phyloP scores from a whole-genome alignment of 768 basidiomycete species.

The Butyriboletus loyo region DNA sequence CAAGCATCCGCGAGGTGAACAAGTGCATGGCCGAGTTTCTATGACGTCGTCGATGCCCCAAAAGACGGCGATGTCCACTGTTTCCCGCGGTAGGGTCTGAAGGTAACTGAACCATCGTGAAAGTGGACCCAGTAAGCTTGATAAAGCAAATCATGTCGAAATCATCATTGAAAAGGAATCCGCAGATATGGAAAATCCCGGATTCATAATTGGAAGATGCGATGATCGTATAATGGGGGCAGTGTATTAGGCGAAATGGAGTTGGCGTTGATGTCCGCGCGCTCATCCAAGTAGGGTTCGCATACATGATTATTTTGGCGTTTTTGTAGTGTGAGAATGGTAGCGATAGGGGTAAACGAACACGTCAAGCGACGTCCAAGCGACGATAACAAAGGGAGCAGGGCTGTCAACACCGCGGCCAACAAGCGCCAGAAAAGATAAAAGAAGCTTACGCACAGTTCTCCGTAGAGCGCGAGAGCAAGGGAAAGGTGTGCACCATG shows the following conservation, averaged over 20 bases:
- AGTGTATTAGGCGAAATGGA: slow-evolving; percentile 17
- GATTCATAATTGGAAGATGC: slow-evolving; percentile 17
- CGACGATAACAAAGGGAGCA: slow-evolving; percentile 8
- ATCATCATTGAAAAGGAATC: slow-evolving; percentile 9
- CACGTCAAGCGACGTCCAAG: slow-evolving; percentile 11
- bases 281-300: slow-evolving; percentile 13
- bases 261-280: slow-evolving; percentile 21
- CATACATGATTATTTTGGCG: slow-evolving; percentile 15
- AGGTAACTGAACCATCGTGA: slow-evolving; percentile 69
- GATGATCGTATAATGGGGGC: slow-evolving; percentile 8
- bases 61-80: slow-evolving; percentile 58
- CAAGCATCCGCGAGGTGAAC: slow-evolving; percentile 13
- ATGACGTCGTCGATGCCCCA: slow-evolving; percentile 43
- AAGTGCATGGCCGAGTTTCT: slow-evolving; percentile 14
- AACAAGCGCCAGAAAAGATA: not conserved
- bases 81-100: slow-evolving; percentile 52
- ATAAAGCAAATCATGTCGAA: slow-evolving; percentile 11
- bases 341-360: slow-evolving; percentile 5
- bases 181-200: slow-evolving; percentile 24
- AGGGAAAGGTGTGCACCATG: slow-evolving; percentile 58
- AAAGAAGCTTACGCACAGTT: slow-evolving; percentile 48
- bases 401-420: slow-evolving; percentile 5
- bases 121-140: slow-evolving; percentile 44
- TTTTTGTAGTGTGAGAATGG: slow-evolving; percentile 12
- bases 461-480: slow-evolving; percentile 59